phyloP scores from a whole-genome alignment of 306 rosid species.

The Ochetophila trinervis region DNA sequence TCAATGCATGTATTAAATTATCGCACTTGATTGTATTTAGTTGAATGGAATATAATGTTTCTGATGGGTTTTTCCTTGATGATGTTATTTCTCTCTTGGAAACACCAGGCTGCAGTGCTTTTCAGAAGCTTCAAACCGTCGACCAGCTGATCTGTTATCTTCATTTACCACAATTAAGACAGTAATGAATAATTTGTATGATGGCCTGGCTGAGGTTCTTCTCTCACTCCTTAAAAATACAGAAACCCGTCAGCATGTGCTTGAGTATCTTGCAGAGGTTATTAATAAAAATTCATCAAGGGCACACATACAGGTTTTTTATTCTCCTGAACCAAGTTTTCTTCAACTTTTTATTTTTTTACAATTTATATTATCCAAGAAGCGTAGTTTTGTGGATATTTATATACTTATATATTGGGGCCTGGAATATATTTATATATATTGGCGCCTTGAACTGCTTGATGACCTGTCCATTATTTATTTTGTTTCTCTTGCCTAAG shows the following conservation, averaged over 20 bases:
- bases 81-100: slow-evolving; percentile 5
- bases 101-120: slow-evolving; percentile 85
- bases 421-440: no score
- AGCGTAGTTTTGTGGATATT: no score
- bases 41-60: slow-evolving; percentile 12
- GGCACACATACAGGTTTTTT: slow-evolving; percentile 87
- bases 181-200: slow-evolving; percentile 73
- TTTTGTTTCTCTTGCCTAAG: neutral
- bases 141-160: slow-evolving; percentile 76
- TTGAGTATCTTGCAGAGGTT: slow-evolving; percentile 89
- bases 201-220: slow-evolving; percentile 77
- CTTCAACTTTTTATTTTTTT: neutral
- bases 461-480: neutral
- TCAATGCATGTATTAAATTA: neutral
- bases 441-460: no score
- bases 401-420: no score
- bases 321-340: neutral
- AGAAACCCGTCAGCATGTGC: slow-evolving; percentile 78
- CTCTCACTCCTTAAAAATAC: slow-evolving; percentile 74
- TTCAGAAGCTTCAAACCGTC: slow-evolving; percentile 81
- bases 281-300: slow-evolving; percentile 92
- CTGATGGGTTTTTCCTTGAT: slow-evolving; percentile 13
- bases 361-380: no score
- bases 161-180: slow-evolving; percentile 82
- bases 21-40: neutral